Conservation (phyloP, 352 stramenopile species). For the Phytophthora pisi region DNA sequence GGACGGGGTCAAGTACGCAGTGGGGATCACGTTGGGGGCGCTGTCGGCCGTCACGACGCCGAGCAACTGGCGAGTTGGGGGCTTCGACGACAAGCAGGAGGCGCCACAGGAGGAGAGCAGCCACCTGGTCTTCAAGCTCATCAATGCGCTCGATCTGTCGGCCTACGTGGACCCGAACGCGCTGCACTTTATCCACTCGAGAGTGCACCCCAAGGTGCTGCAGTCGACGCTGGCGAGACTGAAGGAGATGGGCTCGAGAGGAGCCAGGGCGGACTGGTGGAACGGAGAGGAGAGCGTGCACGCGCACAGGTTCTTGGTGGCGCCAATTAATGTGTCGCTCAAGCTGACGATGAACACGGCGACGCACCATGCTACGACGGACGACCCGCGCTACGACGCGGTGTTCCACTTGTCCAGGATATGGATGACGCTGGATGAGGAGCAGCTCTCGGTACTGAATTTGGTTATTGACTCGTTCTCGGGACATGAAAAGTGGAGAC, state of each 20-base stretch:
- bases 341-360: conserved; percentile 92
- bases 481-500: conserved; percentile 75
- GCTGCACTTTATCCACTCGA: conserved; percentile 88
- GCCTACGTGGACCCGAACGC: conserved; percentile 87
- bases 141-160: conserved; percentile 86
- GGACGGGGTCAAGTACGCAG: conserved; percentile 69
- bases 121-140: conserved; percentile 88
- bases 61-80: conserved; percentile 83
- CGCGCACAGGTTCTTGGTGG: conserved; percentile 82
- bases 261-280: conserved; percentile 74
- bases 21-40: conserved; percentile 77
- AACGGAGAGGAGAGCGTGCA: conserved; percentile 70
- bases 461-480: conserved; percentile 76
- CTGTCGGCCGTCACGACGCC: conserved; percentile 87
- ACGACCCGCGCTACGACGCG: conserved; percentile 79
- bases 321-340: conserved; percentile 79
- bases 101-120: conserved; percentile 34
- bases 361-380: conserved; percentile 65
- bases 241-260: conserved; percentile 84
- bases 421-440: conserved; percentile 77
- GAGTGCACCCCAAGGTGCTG: conserved; percentile 78
- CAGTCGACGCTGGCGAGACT: conserved; percentile 74
- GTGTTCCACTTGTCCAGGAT: conserved; percentile 84
- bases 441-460: conserved; percentile 83
- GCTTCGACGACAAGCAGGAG: conserved; percentile 60